A percentile compares a stretch with the other conserved stretches of the same genome.
phyloP scores from a whole-genome alignment of 345 rosid genomes.

The Ceriops tagal region DNA sequence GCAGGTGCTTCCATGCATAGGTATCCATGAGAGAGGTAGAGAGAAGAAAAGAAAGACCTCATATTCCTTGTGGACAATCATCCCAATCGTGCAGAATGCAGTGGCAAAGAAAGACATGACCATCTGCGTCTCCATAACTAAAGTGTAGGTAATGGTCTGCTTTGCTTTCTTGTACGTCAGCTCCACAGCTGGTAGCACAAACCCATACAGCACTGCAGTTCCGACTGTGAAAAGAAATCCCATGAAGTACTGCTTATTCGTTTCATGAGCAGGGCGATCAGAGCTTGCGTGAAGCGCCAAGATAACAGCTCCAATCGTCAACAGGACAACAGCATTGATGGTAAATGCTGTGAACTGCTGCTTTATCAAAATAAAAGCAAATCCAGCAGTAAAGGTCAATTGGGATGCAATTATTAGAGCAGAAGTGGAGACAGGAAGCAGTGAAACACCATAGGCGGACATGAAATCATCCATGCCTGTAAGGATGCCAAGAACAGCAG shows the following conservation, averaged over 20 bases:
- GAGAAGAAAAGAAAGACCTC: constrained; percentile 10
- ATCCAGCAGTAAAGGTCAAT: constrained; percentile 26
- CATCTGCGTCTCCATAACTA: constrained; percentile 37
- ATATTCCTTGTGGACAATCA: constrained; percentile 29
- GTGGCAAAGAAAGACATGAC: constrained; percentile 36
- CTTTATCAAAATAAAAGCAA: constrained; percentile 23
- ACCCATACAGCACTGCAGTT: constrained; percentile 29
- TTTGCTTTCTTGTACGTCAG: constrained; percentile 27
- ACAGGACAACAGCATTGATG: constrained; percentile 19
- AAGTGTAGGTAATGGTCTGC: constrained; percentile 21
- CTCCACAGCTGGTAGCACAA: constrained; percentile 30
- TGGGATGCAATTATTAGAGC: constrained; percentile 29
- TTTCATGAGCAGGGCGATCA: constrained; percentile 23
- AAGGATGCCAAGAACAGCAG: constrained; percentile 24
- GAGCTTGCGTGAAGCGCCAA: constrained; percentile 31
- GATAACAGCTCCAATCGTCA: constrained; percentile 23
- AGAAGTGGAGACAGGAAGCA: constrained; percentile 24
- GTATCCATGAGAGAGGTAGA: not conserved
- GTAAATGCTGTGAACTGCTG: constrained; percentile 25
- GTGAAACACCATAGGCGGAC: constrained; percentile 24
- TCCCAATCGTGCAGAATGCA: constrained; percentile 25
- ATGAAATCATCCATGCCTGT: constrained; percentile 28
- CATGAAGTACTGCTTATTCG: constrained; percentile 16
- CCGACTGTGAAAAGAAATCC: constrained; percentile 31
- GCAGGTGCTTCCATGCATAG: too few relatives aligned